Percentiles rank a stretch among this genome's conserved stretches.
Conservation (phyloP, 441 rosid species). For the Corymbia calophylla region DNA sequence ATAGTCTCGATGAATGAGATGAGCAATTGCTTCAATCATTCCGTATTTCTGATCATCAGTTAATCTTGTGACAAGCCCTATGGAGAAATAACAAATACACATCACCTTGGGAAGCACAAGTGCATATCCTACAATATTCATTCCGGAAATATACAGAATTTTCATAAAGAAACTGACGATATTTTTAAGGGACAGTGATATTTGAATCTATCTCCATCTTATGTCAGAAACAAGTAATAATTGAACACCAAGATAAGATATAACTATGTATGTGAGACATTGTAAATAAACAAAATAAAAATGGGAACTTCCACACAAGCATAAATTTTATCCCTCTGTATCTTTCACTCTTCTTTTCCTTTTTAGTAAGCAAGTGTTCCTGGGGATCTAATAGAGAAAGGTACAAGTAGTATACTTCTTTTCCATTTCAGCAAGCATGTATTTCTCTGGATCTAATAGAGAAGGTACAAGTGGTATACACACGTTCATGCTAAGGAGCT, state of each 20-base stretch:
- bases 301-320: not conserved
- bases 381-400: not conserved
- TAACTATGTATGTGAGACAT: not conserved
- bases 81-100: not conserved
- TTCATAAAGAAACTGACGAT: not conserved
- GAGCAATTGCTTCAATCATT: slow-evolving; percentile 98
- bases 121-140: not conserved
- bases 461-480: not conserved
- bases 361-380: not conserved
- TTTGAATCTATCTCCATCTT: not conserved
- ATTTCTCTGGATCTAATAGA: not conserved
- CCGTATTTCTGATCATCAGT: slow-evolving; percentile 98
- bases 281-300: not conserved
- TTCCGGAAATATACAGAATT: not conserved
- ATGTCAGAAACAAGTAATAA: not conserved
- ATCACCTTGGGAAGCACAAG: not conserved
- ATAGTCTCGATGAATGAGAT: slow-evolving; percentile 93
- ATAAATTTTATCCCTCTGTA: not conserved
- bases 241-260: not conserved
- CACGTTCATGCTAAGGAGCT: not conserved
- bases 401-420: not conserved
- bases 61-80: slow-evolving; percentile 90
- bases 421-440: not conserved
- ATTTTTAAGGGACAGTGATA: not conserved
- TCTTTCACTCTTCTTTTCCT: not conserved